phyloP scores from a whole-genome alignment of 23 red algal genomes.

The Gracilaria caudata region DNA sequence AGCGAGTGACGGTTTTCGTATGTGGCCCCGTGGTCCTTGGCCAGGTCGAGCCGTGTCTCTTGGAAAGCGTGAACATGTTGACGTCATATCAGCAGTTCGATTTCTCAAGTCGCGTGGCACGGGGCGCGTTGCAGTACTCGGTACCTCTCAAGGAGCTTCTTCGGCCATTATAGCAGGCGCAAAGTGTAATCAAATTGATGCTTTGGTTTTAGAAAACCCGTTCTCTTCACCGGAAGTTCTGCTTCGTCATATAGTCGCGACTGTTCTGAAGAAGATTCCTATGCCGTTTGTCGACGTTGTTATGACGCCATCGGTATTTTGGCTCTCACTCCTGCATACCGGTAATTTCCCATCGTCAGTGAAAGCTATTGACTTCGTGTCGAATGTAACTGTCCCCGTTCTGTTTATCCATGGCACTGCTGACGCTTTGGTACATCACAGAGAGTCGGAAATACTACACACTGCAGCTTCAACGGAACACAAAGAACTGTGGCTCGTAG shows the following conservation, averaged over 20 bases:
- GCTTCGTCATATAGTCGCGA: slow-evolving; percentile 15
- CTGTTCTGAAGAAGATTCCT: neutral
- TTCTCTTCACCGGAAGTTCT: slow-evolving; percentile 50
- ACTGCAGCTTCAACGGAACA: neutral
- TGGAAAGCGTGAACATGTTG: slow-evolving; percentile 53
- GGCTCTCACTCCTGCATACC: slow-evolving; percentile 20
- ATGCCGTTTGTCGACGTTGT: slow-evolving; percentile 1
- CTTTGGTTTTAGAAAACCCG: slow-evolving; percentile 58
- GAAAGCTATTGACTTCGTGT: slow-evolving; percentile 12
- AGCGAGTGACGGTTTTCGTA: slow-evolving; percentile 58
- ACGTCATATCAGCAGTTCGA: slow-evolving; percentile 43
- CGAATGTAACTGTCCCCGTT: slow-evolving; percentile 4
- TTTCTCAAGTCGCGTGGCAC: slow-evolving; percentile 33
- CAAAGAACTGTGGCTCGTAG: slow-evolving; percentile 32
- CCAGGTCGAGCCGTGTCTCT: slow-evolving; percentile 42
- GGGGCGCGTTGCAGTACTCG: slow-evolving; percentile 48
- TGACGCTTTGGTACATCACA: slow-evolving; percentile 23
- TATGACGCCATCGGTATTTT: slow-evolving; percentile 1
- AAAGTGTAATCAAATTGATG: slow-evolving; percentile 26
- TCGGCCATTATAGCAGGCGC: slow-evolving; percentile 40
- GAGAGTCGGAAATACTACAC: slow-evolving; percentile 16
- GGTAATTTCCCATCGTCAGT: slow-evolving; percentile 17
- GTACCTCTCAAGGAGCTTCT: slow-evolving; percentile 60
- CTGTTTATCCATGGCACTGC: slow-evolving; percentile 49
- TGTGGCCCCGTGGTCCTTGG: slow-evolving; percentile 36